Percentiles rank a stretch among this genome's conserved stretches.
Conservation (phyloP, 768 basidiomycete species). For the Psilocybe tampanensis region DNA sequence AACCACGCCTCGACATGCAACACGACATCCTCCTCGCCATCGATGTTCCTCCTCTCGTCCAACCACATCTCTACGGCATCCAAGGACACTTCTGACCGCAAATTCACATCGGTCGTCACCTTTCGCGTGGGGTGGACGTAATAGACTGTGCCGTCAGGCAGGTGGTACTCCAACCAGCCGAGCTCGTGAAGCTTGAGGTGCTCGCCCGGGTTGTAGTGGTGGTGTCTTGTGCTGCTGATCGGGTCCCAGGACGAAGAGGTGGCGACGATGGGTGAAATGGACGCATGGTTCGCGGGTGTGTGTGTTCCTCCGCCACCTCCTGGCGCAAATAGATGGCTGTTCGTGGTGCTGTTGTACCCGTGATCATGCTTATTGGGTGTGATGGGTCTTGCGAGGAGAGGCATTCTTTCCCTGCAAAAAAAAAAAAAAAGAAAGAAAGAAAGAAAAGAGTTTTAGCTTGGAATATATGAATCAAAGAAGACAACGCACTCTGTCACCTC, state of each 20-base stretch:
- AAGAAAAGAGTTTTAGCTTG: no score
- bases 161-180: conserved; percentile 76
- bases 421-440: no score
- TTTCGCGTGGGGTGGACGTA: conserved; percentile 65
- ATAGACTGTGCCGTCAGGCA: conserved; percentile 76
- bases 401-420: conserved; percentile 24
- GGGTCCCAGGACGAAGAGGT: conserved; percentile 22
- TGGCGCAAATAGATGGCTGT: conserved; percentile 2
- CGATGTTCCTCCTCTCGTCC: conserved; percentile 29
- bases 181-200: conserved; percentile 47
- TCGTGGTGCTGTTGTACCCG: background rate
- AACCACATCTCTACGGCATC: conserved; percentile 52
- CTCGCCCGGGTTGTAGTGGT: conserved; percentile 10
- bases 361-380: conserved; percentile 18
- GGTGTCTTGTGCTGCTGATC: conserved; percentile 17
- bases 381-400: conserved; percentile 18
- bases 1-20: conserved; percentile 66
- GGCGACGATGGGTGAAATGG: conserved; percentile 16
- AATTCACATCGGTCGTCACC: conserved; percentile 71
- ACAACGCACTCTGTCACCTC: conserved; percentile 33
- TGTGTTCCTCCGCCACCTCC: background rate
- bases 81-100: conserved; percentile 54
- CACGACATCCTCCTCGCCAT: conserved; percentile 11
- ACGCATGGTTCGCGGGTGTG: conserved; percentile 10
- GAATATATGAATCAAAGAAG: background rate